These are phyloP conservation scores for Aspergillus homomorphus DNA, from an alignment of 495 filamentous ascomycete genomes.

Conservation along the genomic window DNA sequence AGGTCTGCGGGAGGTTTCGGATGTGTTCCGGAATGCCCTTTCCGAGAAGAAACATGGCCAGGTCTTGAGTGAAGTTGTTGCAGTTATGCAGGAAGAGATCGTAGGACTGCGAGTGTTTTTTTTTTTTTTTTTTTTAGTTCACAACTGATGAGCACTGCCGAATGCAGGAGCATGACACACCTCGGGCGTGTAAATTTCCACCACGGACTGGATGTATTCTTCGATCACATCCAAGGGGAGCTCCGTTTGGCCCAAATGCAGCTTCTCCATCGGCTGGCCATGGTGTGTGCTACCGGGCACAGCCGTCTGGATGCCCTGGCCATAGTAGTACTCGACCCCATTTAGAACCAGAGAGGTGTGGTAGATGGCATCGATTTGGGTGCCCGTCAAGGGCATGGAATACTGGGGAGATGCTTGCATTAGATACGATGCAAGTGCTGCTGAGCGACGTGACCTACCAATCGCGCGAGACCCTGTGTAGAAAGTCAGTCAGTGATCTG, in stretches of 20 bases:
- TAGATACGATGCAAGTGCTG: background rate
- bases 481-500: conserved; percentile 14
- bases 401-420: conserved; percentile 39
- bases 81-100: conserved; percentile 90
- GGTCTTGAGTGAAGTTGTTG: conserved; percentile 97
- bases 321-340: conserved; percentile 73
- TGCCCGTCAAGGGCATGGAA: conserved; percentile 52
- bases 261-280: conserved; percentile 74
- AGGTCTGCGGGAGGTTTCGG: conserved; percentile 77
- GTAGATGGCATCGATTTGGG: conserved; percentile 84
- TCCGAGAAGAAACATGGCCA: conserved; percentile 87
- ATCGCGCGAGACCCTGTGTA: conserved; percentile 47
- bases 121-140: no score
- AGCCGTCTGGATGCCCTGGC: conserved; percentile 75
- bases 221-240: conserved; percentile 79
- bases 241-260: conserved; percentile 71
- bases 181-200: conserved; percentile 77
- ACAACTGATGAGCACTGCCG: conserved; percentile 6
- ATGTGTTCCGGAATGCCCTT: conserved; percentile 87
- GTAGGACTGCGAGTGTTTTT: conserved; percentile 62
- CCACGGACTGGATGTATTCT: conserved; percentile 85
- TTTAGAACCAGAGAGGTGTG: conserved; percentile 84
- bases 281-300: conserved; percentile 78
- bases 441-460: conserved; percentile 29
- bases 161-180: conserved; percentile 35